Percentiles rank a stretch among this genome's conserved stretches.
phyloP scores from a whole-genome alignment of 1,284 basidiomycete species.

The Cryptococcus jaspeensis region DNA sequence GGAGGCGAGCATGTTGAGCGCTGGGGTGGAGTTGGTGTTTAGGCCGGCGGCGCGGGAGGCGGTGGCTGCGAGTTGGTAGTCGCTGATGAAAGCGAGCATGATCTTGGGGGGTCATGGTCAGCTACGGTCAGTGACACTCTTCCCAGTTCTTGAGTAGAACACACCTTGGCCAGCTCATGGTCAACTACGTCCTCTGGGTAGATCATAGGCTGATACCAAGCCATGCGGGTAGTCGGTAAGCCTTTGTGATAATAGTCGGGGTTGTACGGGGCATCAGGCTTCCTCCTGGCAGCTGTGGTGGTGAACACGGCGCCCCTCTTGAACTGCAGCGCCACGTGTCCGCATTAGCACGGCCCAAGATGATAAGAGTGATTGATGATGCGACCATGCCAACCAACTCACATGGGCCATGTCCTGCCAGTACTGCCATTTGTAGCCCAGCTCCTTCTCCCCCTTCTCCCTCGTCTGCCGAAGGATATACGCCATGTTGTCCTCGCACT shows the following conservation, averaged over 20 bases:
- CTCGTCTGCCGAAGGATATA: slow-evolving; percentile 42
- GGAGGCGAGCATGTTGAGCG: slow-evolving; percentile 70
- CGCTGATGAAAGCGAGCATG: slow-evolving; percentile 80
- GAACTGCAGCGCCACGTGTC: slow-evolving; percentile 62
- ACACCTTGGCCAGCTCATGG: slow-evolving; percentile 72
- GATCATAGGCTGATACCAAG: slow-evolving; percentile 72
- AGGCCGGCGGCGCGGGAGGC: slow-evolving; percentile 66
- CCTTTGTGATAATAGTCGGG: slow-evolving; percentile 20
- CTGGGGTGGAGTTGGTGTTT: slow-evolving; percentile 45
- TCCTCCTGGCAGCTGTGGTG: slow-evolving; percentile 52
- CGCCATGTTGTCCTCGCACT: slow-evolving; percentile 64
- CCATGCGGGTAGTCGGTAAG: slow-evolving; percentile 58
- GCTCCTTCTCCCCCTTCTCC: slow-evolving; percentile 13
- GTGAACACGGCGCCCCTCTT: slow-evolving; percentile 66
- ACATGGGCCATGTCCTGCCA: slow-evolving; percentile 55
- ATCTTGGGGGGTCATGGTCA: slow-evolving; percentile 57
- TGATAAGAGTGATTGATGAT: too few species aligned
- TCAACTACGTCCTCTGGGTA: slow-evolving; percentile 61
- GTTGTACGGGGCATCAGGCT: slow-evolving; percentile 9
- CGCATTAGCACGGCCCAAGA: too few species aligned
- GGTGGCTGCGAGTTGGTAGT: slow-evolving; percentile 70
- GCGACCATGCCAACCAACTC: too few species aligned
- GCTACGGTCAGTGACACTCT: too few species aligned
- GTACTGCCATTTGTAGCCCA: slow-evolving; percentile 20
- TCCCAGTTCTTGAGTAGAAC: too few species aligned